A percentile compares a stretch with the other conserved stretches of the same genome.
These are phyloP conservation scores for Termitomyces sp. DNA, from an alignment of 768 basidiomycete genomes.

Conservation along the genomic window DNA sequence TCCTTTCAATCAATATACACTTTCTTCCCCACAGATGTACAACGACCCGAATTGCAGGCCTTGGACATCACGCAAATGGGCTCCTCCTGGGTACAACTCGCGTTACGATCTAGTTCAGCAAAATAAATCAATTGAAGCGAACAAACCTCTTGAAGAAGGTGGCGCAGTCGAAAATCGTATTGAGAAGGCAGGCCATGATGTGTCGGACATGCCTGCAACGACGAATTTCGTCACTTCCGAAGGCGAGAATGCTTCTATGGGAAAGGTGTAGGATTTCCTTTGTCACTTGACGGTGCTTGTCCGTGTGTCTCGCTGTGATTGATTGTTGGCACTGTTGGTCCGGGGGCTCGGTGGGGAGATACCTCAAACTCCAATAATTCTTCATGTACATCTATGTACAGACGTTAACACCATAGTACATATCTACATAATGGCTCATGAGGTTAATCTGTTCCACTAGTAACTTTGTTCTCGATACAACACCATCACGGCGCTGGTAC, in stretches of 20 bases:
- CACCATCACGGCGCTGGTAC: no score
- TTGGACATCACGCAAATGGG: conserved; percentile 63
- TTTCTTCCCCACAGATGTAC: conserved; percentile 46
- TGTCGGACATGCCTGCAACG: background rate
- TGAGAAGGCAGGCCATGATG: background rate
- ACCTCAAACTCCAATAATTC: no score
- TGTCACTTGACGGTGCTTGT: no score
- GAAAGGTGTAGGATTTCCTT: background rate
- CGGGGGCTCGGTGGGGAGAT: no score
- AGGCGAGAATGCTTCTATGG: background rate
- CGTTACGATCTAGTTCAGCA: conserved; percentile 44
- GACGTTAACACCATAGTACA: no score
- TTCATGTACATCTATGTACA: no score
- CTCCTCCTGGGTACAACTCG: conserved; percentile 49
- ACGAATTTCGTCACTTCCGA: background rate
- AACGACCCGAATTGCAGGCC: conserved; percentile 60
- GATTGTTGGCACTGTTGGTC: no score
- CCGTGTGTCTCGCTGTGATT: no score
- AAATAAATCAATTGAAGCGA: conserved; percentile 35
- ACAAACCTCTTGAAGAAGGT: conserved; percentile 18
- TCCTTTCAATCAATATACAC: no score
- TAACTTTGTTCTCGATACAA: no score
- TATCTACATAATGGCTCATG: no score
- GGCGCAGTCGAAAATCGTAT: background rate
- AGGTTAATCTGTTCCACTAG: no score